Evolutionary conservation across 108 stramenopile species (phyloP), one percentile per base, ranked within the genome.

Genomic region (Stephanodiscus triporus): DNA sequence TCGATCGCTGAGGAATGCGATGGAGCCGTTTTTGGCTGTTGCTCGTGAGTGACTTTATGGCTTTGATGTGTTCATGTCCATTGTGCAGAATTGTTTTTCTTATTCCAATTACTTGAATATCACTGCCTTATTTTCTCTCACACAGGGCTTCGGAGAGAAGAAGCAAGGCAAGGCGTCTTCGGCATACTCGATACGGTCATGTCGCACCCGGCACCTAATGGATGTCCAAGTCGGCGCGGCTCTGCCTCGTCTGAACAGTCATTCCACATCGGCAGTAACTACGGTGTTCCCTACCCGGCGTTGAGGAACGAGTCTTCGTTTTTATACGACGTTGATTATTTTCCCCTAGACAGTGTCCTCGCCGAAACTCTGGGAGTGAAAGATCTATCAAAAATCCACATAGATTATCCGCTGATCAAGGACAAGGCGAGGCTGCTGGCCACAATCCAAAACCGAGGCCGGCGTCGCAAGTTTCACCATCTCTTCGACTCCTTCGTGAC

Each of bases 401-500:
- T 75, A 9, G 63, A 73, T 13, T 84, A 88, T 81, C 78, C 84
- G 47, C 32, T 57, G 9, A 59, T 36, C 29, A 26, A 77, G 26
- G 77, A 87, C 48, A 84, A 87, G 69, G 63, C 53, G 22, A 59
- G 72, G 6, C 45, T 86, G 9, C 49, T 89, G 59, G 58, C 60
- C 4, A 84, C 87, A 11, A 50, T 91, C 20, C 78, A 83, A 51
- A 63, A 73, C 58, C 38, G 68, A 51, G 66, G 63, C 17, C 68
- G 40, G 45, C 73, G 91, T 58, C 66, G 71, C 63, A 53, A 51
- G 20, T 89, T 91, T 62, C 88, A 89, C 48, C 75, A 72, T 45
- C 80, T 86, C 45, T 91, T 88, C 70, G 87, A 89, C 53, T 81
- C 74, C 43, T 91, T 91, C 66, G 87, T 91, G 13, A 87, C 85